These are phyloP conservation scores for Fusarium succisae DNA, from an alignment of 2,329 filamentous ascomycete genomes.

Conservation along the genomic window DNA sequence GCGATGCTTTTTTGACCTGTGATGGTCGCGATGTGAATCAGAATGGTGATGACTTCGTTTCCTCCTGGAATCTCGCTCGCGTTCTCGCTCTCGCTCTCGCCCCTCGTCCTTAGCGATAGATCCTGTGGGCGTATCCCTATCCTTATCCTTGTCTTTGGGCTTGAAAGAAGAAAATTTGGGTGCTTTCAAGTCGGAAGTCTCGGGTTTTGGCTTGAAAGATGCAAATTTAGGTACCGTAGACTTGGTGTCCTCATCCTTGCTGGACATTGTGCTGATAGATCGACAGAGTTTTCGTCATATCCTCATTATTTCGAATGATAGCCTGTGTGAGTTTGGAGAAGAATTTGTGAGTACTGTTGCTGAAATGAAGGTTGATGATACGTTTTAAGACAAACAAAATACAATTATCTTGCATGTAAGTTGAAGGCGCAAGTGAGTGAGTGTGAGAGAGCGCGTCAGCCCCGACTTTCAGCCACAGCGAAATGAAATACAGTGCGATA, in stretches of 20 bases:
- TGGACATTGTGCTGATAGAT: constrained; percentile 40
- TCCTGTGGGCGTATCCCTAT: constrained; percentile 44
- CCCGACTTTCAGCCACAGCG: constrained; percentile 15
- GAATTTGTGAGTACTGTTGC: background rate
- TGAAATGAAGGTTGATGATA: background rate
- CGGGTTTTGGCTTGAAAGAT: constrained; percentile 67
- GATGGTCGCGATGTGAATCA: constrained; percentile 25
- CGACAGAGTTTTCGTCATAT: constrained; percentile 18
- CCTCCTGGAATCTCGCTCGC: constrained; percentile 29
- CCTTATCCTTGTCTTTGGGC: constrained; percentile 48
- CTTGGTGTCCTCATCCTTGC: constrained; percentile 36
- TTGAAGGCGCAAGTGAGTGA: background rate
- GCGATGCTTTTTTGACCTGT: constrained; percentile 28
- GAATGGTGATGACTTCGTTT: constrained; percentile 35
- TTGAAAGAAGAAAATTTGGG: constrained; percentile 83
- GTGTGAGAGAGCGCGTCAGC: background rate
- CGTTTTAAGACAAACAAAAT: background rate
- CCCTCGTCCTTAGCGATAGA: constrained; percentile 24
- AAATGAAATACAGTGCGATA: background rate
- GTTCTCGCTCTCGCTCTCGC: constrained; percentile 25
- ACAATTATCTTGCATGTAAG: constrained; percentile 13
- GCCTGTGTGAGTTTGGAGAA: no score
- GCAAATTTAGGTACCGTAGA: constrained; percentile 72
- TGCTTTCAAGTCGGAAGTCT: constrained; percentile 31
- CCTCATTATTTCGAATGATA: background rate